Evolutionary conservation across 108 stramenopile species (phyloP).

Genomic region (Skeletonema potamos): DNA sequence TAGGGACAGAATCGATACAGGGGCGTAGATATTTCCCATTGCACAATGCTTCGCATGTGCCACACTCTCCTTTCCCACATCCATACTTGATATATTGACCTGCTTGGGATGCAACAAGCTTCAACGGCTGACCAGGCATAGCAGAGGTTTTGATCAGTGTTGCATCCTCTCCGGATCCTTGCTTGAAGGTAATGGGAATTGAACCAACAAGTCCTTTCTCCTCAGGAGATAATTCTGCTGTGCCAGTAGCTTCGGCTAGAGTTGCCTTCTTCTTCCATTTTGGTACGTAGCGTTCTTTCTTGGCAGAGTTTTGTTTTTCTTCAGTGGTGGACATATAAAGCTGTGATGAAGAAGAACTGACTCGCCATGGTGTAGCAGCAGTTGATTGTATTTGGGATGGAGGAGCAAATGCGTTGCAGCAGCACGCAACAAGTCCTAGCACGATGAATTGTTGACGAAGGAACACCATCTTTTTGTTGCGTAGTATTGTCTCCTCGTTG

Average conservation of each 20-base stretch:
- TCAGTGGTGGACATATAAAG: slow-evolving; percentile 26
- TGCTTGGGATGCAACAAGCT: slow-evolving; percentile 83
- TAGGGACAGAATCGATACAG: slow-evolving; percentile 68
- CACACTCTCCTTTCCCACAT: slow-evolving; percentile 93
- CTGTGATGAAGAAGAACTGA: background rate
- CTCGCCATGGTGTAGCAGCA: background rate
- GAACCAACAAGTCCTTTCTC: slow-evolving; percentile 73
- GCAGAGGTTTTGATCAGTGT: slow-evolving; percentile 58
- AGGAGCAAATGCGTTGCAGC: slow-evolving; percentile 17
- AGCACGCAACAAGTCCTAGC: background rate
- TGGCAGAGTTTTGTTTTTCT: slow-evolving; percentile 20
- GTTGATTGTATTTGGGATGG: background rate
- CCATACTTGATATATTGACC: slow-evolving; percentile 91
- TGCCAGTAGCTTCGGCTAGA: slow-evolving; percentile 55
- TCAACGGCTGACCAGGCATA: slow-evolving; percentile 71
- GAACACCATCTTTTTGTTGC: background rate
- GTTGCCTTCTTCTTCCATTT: slow-evolving; percentile 88
- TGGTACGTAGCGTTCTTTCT: slow-evolving; percentile 60
- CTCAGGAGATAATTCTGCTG: slow-evolving; percentile 33
- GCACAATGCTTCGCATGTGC: slow-evolving; percentile 81
- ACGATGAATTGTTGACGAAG: background rate
- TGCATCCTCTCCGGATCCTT: slow-evolving; percentile 61
- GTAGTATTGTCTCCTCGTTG: background rate
- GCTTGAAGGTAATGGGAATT: slow-evolving; percentile 78
- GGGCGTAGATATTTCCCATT: slow-evolving; percentile 86